Evolutionary conservation across 208 protist species (phyloP), one percentile per base, ranked within the genome.

Genomic region (Wallacemonas sp.): DNA sequence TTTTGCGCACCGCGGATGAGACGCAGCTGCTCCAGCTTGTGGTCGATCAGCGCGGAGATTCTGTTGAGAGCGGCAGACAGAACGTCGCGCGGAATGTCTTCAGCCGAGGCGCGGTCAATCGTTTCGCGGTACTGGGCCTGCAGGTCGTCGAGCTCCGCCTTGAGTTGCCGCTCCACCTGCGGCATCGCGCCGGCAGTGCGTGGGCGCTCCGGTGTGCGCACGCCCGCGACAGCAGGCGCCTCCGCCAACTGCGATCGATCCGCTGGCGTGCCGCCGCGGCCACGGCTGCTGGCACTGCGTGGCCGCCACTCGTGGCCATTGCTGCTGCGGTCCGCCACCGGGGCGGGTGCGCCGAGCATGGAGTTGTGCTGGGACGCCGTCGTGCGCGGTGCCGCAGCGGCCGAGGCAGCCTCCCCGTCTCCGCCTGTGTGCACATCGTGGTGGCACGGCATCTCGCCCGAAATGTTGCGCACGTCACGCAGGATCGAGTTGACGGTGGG

Each of bases 401-500:
- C n/a, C 9, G 47, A 6, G 14, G n/a, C 44, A n/a, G n/a, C n/a
- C n/a, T n/a, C n/a, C 19, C 19, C 44, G 5, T 11, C 27, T n/a
- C 8, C 48, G 5, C 32, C 52, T 21, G 29, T 54, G 30, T 1
- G 11, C 5, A 12, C 27, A 17, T 60, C 47, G 46, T 65, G 30
- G 21, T 41, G 9, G 38, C 63, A 68, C 2, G 44, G 52, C 0
- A 61, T 55, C 30, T 82, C 83, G 27, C 70, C 81, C 0, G 69
- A 64, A 5, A 72, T 70, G 21, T 81, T 80, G 8, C 90, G 83
- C 12, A 90, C 80, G 56, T 94, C 90, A 26, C 90, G 85, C 48
- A 93, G 76, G 21, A 85, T 76, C n/a, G 90, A 96, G 68, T 81
- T 91, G 54, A 85, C 90, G 2, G 90, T 96, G 2, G 90, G 90